Percentiles rank a stretch among this genome's conserved stretches.
Evolutionary conservation across 345 rosid genomes (phyloP).

Genomic region (Populus pruinosa): DNA sequence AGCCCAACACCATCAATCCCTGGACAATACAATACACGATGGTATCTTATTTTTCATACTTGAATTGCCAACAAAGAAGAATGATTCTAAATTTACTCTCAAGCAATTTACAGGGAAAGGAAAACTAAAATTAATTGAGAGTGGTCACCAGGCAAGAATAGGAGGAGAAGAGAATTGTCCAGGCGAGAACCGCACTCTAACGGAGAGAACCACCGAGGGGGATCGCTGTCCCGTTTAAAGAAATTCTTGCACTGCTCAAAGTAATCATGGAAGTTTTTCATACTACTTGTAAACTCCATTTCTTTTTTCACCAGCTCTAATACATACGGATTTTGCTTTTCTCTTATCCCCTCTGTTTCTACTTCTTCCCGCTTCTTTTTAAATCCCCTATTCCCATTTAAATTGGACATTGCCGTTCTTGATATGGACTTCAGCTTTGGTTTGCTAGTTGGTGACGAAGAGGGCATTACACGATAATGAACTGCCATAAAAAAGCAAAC

Average conservation of each 20-base stretch:
- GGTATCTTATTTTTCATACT: too few species aligned
- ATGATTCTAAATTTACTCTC: not conserved
- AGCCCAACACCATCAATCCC: constrained; percentile 33
- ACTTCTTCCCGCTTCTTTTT: not conserved
- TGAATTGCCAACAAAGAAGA: too few species aligned
- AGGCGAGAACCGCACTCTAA: constrained; percentile 36
- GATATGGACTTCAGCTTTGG: too few species aligned
- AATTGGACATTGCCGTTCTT: not conserved
- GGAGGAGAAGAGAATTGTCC: constrained; percentile 46
- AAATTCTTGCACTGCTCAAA: constrained; percentile 35
- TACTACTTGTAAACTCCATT: constrained; percentile 7
- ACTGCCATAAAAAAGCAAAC: too few species aligned
- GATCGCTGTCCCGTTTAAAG: constrained; percentile 45
- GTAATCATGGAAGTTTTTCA: constrained; percentile 38
- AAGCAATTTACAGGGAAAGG: too few species aligned
- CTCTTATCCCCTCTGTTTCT: not conserved
- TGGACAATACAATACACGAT: not conserved
- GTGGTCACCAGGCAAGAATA: constrained; percentile 46
- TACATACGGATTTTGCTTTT: not conserved
- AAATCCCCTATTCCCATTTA: not conserved
- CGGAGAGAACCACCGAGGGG: constrained; percentile 74
- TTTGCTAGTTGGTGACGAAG: too few species aligned
- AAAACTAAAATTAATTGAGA: not conserved
- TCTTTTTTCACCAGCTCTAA: constrained; percentile 14
- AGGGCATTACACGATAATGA: too few species aligned